Evolutionary conservation across 768 basidiomycete genomes (phyloP).

Genomic region (Mycena capillaripes): DNA sequence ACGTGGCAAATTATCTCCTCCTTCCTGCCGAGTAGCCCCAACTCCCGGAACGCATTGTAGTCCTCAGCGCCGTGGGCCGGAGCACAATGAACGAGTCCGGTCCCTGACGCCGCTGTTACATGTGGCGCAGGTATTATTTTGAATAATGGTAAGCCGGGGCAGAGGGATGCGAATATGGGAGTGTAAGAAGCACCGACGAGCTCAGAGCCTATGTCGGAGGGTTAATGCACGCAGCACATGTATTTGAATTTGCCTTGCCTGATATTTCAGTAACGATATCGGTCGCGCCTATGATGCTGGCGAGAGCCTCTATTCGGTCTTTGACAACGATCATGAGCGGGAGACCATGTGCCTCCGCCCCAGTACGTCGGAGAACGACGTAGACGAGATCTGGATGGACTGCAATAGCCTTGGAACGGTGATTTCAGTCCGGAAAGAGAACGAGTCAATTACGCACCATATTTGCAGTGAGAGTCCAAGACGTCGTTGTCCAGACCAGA

Average conservation of each 20-base stretch:
- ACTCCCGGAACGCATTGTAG: conserved; percentile 79
- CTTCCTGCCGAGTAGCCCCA: conserved; percentile 61
- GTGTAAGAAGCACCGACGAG: conserved; percentile 74
- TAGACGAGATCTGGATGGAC: conserved; percentile 84
- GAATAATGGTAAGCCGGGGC: conserved; percentile 39
- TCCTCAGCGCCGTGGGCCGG: conserved; percentile 97
- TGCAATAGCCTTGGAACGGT: conserved; percentile 81
- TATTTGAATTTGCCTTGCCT: conserved; percentile 45
- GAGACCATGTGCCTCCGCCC: conserved; percentile 17
- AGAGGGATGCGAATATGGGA: conserved; percentile 67
- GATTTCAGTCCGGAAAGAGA: conserved; percentile 5
- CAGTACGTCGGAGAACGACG: conserved; percentile 55
- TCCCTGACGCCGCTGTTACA: conserved; percentile 91
- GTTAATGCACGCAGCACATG: not conserved
- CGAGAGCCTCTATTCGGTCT: conserved; percentile 60
- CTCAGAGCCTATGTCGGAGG: conserved; percentile 54
- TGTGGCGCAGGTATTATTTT: conserved; percentile 77
- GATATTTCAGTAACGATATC: conserved; percentile 53
- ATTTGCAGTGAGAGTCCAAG: conserved; percentile 97
- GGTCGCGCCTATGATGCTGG: conserved; percentile 51
- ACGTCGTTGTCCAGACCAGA: conserved; percentile 97
- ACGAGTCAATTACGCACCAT: conserved; percentile 70
- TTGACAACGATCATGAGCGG: conserved; percentile 63
- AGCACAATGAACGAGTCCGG: conserved; percentile 95
- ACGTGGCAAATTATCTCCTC: conserved; percentile 84